Conservation (phyloP, 208 protist species). For the Trichomonas gallinae region DNA sequence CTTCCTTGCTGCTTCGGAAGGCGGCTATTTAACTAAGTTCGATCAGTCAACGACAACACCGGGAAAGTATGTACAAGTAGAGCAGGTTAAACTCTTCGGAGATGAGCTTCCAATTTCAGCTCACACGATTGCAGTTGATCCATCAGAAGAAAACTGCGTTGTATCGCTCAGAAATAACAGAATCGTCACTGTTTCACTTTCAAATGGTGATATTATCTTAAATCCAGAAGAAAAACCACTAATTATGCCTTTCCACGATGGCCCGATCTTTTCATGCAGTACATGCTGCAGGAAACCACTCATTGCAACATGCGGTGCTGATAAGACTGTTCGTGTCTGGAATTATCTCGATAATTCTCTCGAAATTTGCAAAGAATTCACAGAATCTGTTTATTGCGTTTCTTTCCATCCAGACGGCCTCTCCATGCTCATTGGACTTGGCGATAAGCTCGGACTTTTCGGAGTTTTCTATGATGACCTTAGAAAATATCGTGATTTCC, state of each 20-base stretch:
- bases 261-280: neutral
- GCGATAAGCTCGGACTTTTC: conserved; percentile 76
- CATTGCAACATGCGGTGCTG: conserved; percentile 67
- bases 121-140: conserved; percentile 10
- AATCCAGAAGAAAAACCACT: conserved; percentile 2
- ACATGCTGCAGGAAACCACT: conserved; percentile 63
- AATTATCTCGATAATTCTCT: conserved; percentile 77
- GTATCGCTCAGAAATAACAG: neutral
- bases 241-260: conserved; percentile 20
- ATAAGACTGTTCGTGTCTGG: conserved; percentile 65
- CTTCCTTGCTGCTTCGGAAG: neutral
- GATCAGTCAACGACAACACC: neutral
- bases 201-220: neutral
- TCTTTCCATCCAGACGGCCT: conserved; percentile 79
- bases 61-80: neutral
- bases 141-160: neutral
- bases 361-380: conserved; percentile 68
- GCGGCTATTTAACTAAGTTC: neutral
- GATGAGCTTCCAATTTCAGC: conserved; percentile 1
- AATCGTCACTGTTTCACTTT: neutral
- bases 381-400: conserved; percentile 68
- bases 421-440: conserved; percentile 73
- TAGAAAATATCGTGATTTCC: conserved; percentile 68
- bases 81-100: neutral
- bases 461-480: conserved; percentile 83